phyloP scores from a whole-genome alignment of 768 basidiomycete genomes.

The Ramaria sp. region DNA sequence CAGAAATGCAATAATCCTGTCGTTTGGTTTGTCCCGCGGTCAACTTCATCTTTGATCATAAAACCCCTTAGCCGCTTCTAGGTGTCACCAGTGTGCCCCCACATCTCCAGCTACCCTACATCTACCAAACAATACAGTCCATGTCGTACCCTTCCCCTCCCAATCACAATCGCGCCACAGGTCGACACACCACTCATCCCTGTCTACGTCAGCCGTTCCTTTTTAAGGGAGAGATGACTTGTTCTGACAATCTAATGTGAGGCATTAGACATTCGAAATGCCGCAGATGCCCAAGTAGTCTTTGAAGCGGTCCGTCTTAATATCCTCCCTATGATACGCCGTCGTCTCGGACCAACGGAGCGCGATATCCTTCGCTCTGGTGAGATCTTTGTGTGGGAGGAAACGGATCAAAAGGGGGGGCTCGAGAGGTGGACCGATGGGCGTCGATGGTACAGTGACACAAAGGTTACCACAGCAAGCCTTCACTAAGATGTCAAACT shows the following conservation, averaged over 20 bases:
- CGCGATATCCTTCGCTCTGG: slow-evolving; percentile 61
- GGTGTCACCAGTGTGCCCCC: neutral
- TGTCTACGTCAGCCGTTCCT: slow-evolving; percentile 19
- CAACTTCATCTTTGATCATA: neutral
- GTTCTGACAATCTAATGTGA: slow-evolving; percentile 3
- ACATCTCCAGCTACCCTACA: neutral
- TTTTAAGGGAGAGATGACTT: neutral
- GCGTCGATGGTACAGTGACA: slow-evolving; percentile 48
- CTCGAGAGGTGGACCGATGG: slow-evolving; percentile 77
- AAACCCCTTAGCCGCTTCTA: neutral
- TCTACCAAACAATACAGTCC: neutral
- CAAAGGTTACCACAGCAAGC: neutral
- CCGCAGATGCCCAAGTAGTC: slow-evolving; percentile 66
- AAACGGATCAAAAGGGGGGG: slow-evolving; percentile 64
- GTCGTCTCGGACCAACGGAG: slow-evolving; percentile 59
- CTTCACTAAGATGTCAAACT: neutral
- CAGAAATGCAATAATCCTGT: neutral
- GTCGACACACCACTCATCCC: slow-evolving; percentile 19
- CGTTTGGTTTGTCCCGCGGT: neutral
- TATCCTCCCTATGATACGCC: slow-evolving; percentile 58
- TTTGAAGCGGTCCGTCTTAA: slow-evolving; percentile 68
- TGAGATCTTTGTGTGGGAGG: slow-evolving; percentile 81
- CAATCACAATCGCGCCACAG: neutral
- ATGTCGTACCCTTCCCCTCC: slow-evolving; percentile 3
- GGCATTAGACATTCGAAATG: slow-evolving; percentile 58